Evolutionary conservation across 495 filamentous ascomycete genomes (phyloP).

Genomic region (Hypoxylon trugodes): DNA sequence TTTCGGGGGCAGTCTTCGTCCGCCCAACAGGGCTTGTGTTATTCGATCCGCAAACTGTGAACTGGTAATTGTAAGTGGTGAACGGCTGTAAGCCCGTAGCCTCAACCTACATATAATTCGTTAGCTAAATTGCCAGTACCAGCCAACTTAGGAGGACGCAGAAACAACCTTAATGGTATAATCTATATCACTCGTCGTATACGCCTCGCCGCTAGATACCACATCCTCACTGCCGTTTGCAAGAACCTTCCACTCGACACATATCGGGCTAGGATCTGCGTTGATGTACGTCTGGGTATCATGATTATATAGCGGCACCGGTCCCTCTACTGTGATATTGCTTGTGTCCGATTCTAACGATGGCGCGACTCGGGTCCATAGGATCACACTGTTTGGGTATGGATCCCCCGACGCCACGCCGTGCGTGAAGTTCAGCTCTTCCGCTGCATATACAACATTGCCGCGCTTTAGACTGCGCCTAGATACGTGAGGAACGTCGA

Average conservation of each 20-base stretch:
- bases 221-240: conserved; percentile 48
- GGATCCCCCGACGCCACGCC: conserved; percentile 77
- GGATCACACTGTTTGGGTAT: conserved; percentile 67
- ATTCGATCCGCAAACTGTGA: conserved; percentile 60
- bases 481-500: conserved; percentile 57
- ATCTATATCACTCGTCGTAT: conserved; percentile 72
- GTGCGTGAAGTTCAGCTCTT: conserved; percentile 69
- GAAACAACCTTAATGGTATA: conserved; percentile 68
- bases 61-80: conserved; percentile 69
- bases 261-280: conserved; percentile 64
- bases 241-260: conserved; percentile 61
- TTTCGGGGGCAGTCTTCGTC: conserved; percentile 62
- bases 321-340: conserved; percentile 63
- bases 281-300: conserved; percentile 59
- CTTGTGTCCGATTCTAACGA: conserved; percentile 60
- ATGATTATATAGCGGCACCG: conserved; percentile 64
- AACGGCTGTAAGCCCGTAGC: conserved; percentile 65
- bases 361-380: conserved; percentile 74
- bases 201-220: conserved; percentile 52
- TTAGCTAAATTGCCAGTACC: not conserved
- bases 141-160: not conserved
- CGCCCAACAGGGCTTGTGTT: conserved; percentile 57
- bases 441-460: conserved; percentile 63
- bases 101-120: conserved; percentile 61
- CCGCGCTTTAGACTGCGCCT: conserved; percentile 55